phyloP scores from a whole-genome alignment of 306 rosid species.

The Cucumis melo region DNA sequence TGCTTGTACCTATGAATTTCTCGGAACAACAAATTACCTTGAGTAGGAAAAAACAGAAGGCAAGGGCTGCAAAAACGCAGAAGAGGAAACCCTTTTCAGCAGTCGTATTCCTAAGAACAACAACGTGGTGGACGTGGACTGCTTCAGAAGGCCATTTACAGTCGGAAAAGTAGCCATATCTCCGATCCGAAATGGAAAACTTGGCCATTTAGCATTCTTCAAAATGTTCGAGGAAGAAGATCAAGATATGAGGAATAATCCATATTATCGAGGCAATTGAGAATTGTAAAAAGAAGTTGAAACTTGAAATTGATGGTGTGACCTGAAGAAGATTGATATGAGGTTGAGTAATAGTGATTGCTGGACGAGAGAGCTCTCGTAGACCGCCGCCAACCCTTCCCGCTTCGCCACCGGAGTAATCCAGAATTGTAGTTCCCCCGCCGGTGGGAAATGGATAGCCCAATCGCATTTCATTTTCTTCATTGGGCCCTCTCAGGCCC shows the following conservation, averaged over 20 bases:
- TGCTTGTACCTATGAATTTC: too few species aligned
- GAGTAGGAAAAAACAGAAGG: slow-evolving; percentile 27
- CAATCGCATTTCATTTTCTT: not conserved
- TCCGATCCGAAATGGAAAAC: slow-evolving; percentile 31
- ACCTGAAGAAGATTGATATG: not conserved
- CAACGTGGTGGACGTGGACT: slow-evolving; percentile 50
- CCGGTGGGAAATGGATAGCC: not conserved
- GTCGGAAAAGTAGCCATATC: slow-evolving; percentile 44
- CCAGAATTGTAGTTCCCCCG: not conserved
- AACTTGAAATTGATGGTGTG: not conserved
- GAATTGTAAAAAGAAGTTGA: not conserved
- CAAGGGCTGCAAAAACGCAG: slow-evolving; percentile 25
- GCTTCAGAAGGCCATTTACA: slow-evolving; percentile 37
- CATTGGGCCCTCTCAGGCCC: not conserved
- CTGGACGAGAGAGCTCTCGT: not conserved
- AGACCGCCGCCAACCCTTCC: not conserved
- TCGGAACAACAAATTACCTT: slow-evolving; percentile 21
- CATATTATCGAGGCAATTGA: not conserved
- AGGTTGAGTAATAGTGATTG: not conserved
- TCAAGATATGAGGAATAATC: not conserved
- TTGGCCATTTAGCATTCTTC: slow-evolving; percentile 27
- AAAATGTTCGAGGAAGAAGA: not conserved
- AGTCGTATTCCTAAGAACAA: slow-evolving; percentile 24
- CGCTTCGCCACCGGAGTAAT: not conserved
- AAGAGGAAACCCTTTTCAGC: slow-evolving; percentile 26